A percentile compares a stretch with the other conserved stretches of the same genome.
Conservation (phyloP, 2,329 filamentous ascomycete species). For the Trematosphaeria pertusa region DNA sequence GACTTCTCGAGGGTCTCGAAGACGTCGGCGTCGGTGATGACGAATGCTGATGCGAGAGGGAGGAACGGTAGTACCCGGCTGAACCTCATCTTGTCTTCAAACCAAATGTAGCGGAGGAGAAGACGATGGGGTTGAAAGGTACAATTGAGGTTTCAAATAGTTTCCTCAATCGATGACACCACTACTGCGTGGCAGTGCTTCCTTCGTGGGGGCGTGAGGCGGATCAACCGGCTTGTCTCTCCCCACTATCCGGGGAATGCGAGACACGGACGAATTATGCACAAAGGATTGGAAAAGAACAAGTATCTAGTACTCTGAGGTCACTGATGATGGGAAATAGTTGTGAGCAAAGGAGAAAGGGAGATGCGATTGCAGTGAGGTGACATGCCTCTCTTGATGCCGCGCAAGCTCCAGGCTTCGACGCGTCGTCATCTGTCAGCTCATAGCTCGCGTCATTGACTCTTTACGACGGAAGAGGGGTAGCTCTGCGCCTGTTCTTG, state of each 20-base stretch:
- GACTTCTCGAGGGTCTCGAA: conserved; percentile 47
- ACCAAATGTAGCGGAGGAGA: conserved; percentile 12
- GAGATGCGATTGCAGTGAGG: neutral
- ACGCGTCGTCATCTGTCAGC: conserved; percentile 22
- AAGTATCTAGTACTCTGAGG: too few relatives aligned
- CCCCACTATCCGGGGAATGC: conserved; percentile 2
- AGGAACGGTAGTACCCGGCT: conserved; percentile 57
- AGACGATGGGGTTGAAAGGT: conserved; percentile 8
- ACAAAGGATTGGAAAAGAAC: neutral
- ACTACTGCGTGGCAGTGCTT: conserved; percentile 29
- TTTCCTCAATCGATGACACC: conserved; percentile 38
- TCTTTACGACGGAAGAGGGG: conserved; percentile 18
- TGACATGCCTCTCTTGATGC: conserved; percentile 3
- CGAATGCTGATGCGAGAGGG: conserved; percentile 59
- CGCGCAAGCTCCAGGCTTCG: conserved; percentile 20
- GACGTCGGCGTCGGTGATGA: conserved; percentile 60
- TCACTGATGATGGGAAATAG: too few relatives aligned
- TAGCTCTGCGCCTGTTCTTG: neutral
- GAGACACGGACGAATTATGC: conserved; percentile 8
- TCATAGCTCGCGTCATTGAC: conserved; percentile 8
- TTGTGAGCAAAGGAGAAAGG: conserved; percentile 1
- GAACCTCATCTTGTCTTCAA: conserved; percentile 55
- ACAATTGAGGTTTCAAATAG: conserved; percentile 8
- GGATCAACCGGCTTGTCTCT: conserved; percentile 15
- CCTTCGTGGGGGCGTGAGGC: too few relatives aligned